Percentiles rank a stretch among this genome's conserved stretches.
These are phyloP conservation scores for Ilyonectria destructans DNA, from an alignment of 2,329 filamentous ascomycete species.

Conservation along the genomic window DNA sequence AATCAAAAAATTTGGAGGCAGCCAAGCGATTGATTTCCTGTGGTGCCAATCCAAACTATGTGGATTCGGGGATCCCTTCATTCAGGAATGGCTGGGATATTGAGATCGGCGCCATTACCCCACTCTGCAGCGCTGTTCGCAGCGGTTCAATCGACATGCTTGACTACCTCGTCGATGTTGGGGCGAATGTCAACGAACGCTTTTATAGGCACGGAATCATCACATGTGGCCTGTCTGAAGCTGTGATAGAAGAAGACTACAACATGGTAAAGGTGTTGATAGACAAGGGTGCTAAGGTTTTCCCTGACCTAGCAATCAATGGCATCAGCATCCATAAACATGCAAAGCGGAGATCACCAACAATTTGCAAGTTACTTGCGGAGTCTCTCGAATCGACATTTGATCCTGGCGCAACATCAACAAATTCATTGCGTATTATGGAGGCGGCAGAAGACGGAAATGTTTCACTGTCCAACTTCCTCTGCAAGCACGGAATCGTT, in stretches of 20 bases:
- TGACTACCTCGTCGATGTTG: background rate
- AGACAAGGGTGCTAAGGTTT: background rate
- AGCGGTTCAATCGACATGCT: background rate
- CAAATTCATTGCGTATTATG: background rate
- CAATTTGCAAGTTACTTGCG: background rate
- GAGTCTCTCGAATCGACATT: background rate
- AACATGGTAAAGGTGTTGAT: background rate
- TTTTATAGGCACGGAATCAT: too few relatives aligned
- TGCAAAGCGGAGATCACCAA: background rate
- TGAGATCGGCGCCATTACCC: background rate
- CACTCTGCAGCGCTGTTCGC: background rate
- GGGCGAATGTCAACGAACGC: slow-evolving; percentile 2
- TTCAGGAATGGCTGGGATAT: too few relatives aligned
- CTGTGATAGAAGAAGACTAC: background rate
- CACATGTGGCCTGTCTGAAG: background rate
- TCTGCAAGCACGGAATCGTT: background rate
- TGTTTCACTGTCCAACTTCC: background rate
- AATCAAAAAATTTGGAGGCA: background rate
- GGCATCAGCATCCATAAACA: background rate
- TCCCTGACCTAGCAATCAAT: background rate
- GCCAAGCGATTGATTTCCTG: background rate
- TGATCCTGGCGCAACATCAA: background rate
- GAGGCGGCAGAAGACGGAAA: slow-evolving; percentile 5
- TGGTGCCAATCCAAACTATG: background rate
- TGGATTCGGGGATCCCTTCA: background rate